Percentiles rank a stretch among this genome's conserved stretches.
Evolutionary conservation across 129 eudicot species (phyloP).

Genomic region (Lactuca saligna): DNA sequence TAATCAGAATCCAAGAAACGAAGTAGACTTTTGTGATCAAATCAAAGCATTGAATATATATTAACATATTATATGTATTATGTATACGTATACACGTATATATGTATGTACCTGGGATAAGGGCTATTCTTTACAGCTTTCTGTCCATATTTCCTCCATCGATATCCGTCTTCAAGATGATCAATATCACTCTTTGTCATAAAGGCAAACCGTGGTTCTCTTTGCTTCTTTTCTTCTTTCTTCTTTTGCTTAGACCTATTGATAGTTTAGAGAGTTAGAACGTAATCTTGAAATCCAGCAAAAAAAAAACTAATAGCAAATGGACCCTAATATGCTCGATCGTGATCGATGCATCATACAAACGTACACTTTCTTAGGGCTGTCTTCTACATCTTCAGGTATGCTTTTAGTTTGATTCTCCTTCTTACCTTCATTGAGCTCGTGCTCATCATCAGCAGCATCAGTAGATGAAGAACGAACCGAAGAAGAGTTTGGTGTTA

Average conservation of each 20-base stretch:
- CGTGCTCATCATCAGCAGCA: slow-evolving; percentile 56
- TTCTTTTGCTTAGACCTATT: slow-evolving; percentile 53
- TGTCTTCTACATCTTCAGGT: slow-evolving; percentile 53
- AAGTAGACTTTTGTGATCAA: slow-evolving; percentile 35
- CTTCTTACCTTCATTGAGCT: slow-evolving; percentile 37
- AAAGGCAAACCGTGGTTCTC: slow-evolving; percentile 73
- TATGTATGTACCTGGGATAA: slow-evolving; percentile 66
- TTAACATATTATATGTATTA: background rate
- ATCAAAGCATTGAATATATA: slow-evolving; percentile 16
- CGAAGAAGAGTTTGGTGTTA: slow-evolving; percentile 82
- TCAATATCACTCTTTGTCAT: slow-evolving; percentile 94
- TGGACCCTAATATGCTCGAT: slow-evolving; percentile 14
- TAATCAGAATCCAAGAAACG: slow-evolving; percentile 23
- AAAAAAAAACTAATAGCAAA: background rate
- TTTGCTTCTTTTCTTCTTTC: slow-evolving; percentile 68
- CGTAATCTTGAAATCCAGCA: background rate
- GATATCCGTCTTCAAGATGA: slow-evolving; percentile 95
- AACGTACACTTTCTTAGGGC: slow-evolving; percentile 78
- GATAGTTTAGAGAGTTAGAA: background rate
- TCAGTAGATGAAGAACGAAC: slow-evolving; percentile 68
- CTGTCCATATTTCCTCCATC: slow-evolving; percentile 98
- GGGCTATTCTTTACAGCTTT: slow-evolving; percentile 93
- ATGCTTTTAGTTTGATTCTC: slow-evolving; percentile 37
- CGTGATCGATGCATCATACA: slow-evolving; percentile 5
- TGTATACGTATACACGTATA: background rate